Evolutionary conservation across 225 moss, liverwort and hornwort genomes (phyloP).

Genomic region (Lunularia cruciata): DNA sequence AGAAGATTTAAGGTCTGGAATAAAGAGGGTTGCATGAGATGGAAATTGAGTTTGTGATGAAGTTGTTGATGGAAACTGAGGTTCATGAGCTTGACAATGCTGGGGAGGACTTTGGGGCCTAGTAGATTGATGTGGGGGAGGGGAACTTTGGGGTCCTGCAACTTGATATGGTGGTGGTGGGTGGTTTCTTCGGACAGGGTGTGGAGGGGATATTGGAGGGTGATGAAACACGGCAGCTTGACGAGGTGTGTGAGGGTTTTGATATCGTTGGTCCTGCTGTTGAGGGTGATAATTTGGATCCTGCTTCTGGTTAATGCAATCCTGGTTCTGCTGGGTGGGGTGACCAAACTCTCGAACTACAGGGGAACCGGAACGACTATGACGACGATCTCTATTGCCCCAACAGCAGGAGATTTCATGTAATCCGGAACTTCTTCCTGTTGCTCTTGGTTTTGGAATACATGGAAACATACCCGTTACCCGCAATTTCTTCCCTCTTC

Average conservation of each 20-base stretch:
- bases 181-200: not conserved
- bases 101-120: no score
- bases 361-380: not conserved
- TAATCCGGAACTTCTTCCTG: not conserved
- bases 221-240: not conserved
- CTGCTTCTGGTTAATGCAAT: not conserved
- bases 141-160: no score
- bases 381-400: not conserved
- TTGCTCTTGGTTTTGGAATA: not conserved
- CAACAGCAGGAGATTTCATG: conserved; percentile 1
- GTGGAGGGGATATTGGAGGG: not conserved
- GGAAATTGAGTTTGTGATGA: no score
- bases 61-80: no score
- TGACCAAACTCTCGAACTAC: not conserved
- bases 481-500: conserved; percentile 2
- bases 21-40: no score
- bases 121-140: no score
- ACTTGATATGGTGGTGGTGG: no score
- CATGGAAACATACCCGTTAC: conserved; percentile 15
- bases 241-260: not conserved
- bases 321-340: not conserved
- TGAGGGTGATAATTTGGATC: no score
- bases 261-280: not conserved
- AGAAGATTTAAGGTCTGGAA: no score
- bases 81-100: no score